A percentile compares a stretch with the other conserved stretches of the same genome.
Evolutionary conservation across 768 basidiomycete species (phyloP).

Genomic region (Suillus paluster): DNA sequence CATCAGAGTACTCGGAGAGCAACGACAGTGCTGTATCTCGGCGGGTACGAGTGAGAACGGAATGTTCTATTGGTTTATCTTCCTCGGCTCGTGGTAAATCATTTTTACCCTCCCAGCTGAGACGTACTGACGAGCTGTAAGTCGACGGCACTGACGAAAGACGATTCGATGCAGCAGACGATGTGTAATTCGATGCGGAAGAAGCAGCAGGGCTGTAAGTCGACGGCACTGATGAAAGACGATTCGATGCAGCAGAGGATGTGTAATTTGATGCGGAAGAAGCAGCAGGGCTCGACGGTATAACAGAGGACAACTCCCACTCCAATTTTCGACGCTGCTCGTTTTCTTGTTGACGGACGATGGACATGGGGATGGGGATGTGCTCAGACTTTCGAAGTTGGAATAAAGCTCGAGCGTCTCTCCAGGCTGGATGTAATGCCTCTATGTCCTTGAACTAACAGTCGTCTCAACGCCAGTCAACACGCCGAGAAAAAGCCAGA

Average conservation of each 20-base stretch:
- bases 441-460: background rate
- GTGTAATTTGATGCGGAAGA: background rate
- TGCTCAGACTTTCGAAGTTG: background rate
- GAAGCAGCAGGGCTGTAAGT: background rate
- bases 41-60: background rate
- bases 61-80: background rate
- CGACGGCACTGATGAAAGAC: background rate
- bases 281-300: background rate
- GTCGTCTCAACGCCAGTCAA: background rate
- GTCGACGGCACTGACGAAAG: background rate
- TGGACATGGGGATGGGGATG: background rate
- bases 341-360: background rate
- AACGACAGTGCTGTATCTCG: background rate
- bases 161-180: background rate
- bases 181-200: background rate
- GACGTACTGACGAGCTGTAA: background rate
- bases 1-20: background rate
- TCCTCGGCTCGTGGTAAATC: background rate
- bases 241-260: background rate
- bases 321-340: background rate
- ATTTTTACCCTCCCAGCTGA: background rate
- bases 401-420: constrained; percentile 3
- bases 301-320: background rate
- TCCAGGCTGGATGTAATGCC: background rate
- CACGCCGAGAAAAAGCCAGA: background rate